These are phyloP conservation scores for Fusarium begoniae DNA, from an alignment of 2,329 filamentous ascomycete species.

Conservation along the genomic window DNA sequence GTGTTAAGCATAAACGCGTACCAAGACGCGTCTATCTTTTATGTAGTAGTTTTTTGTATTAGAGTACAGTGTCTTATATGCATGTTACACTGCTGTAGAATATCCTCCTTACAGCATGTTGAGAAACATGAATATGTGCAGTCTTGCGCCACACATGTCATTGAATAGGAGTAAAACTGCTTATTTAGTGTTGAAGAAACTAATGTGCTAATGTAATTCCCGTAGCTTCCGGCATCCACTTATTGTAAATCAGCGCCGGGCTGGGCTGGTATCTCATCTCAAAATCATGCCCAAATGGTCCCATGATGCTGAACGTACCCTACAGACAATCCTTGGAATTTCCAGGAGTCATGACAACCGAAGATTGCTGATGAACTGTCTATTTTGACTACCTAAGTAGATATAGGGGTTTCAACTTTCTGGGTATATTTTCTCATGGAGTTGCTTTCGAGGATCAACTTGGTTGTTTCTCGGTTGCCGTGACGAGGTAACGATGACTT, in stretches of 20 bases:
- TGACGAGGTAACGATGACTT: too few species aligned
- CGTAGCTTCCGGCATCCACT: slow-evolving; percentile 35
- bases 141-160: slow-evolving; percentile 6
- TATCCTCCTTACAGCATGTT: not conserved
- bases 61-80: not conserved
- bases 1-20: slow-evolving; percentile 29
- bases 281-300: slow-evolving; percentile 14
- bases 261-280: slow-evolving; percentile 24
- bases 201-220: slow-evolving; percentile 4
- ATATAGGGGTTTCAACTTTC: too few species aligned
- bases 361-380: not conserved
- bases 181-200: not conserved
- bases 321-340: not conserved
- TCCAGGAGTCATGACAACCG: not conserved
- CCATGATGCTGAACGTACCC: slow-evolving; percentile 20
- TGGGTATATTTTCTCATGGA: rapidly evolving
- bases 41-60: not conserved
- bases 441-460: too few species aligned
- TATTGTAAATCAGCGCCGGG: slow-evolving; percentile 14
- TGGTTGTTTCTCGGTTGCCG: too few species aligned
- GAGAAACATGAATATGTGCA: not conserved
- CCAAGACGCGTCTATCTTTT: slow-evolving; percentile 17
- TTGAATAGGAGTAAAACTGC: not conserved
- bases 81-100: not conserved
- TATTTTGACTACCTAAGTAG: too few species aligned